Base-by-base conservation (phyloP, 2,329 filamentous ascomycete species). In the Aspergillus fischeri region DNA sequence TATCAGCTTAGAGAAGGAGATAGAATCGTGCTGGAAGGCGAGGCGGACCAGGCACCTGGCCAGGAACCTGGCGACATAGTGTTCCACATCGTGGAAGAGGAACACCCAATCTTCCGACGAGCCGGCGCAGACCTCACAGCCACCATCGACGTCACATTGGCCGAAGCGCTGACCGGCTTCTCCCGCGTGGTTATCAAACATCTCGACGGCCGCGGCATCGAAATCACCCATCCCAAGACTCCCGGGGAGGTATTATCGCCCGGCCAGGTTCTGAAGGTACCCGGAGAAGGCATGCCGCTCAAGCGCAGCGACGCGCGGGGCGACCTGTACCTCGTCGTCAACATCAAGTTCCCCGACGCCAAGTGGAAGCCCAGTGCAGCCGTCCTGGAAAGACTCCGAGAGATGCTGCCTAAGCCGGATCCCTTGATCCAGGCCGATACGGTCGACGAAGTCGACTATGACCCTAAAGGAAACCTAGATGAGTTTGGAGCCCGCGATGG, bases 41-140 rank as follows among this genome's bases (percentile, higher is more conserved):
- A 99, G 76, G 94, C 93, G 32, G 94, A 99, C 70, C 93, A 99
- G 75, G 80, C 88, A 47, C 93, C 93, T 0, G 91, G 92, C 67
- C 89, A 93, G 72, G 89, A 88, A 54, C 92, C 93, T 0, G 94
- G 94, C 56, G 92, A 97, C 70, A 93, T 99, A 65, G 83, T 97
- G 65, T 97, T 99, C 78, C 87, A 89, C 24, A 78, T 99, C 1
- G 83, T 87, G 1, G 92, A 99, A 76, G 85, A 89, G 64, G 83
- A 86, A 1, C 93, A 99, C 73, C 86, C 90, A 1, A 76, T 83
- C 5, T 99, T 97, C 75, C 86, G 88, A 60, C 87, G 94, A 45
- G 87, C 90, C 44, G 93, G 92, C 3, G 81, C 90, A 52, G 93
- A 99, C 73, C 79, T 99, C 55, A 89, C 87, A 1, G 91, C 92